Conservation (phyloP, 108 stramenopile genomes). For the Cyclotella sp. region DNA sequence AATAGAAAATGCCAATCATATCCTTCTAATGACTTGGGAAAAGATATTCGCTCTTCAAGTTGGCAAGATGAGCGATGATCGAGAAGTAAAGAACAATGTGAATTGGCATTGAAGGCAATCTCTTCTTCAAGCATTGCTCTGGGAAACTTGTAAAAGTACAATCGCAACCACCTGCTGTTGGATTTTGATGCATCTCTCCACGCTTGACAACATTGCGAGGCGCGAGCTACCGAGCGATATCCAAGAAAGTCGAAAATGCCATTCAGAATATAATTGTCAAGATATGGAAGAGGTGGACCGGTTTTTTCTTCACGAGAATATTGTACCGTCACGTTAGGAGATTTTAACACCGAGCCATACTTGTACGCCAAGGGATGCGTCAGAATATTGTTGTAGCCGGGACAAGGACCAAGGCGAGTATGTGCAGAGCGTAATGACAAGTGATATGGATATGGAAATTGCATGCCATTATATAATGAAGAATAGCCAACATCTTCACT, state of each 20-base stretch:
- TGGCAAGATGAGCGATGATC: neutral
- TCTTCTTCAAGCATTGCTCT: constrained; percentile 36
- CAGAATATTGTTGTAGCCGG: constrained; percentile 23
- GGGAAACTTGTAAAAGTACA: constrained; percentile 45
- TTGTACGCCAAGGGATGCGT: constrained; percentile 30
- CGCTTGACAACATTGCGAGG: constrained; percentile 31
- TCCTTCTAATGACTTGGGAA: constrained; percentile 2
- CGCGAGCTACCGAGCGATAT: constrained; percentile 46
- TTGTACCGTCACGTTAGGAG: neutral
- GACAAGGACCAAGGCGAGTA: constrained; percentile 27
- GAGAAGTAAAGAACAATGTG: neutral
- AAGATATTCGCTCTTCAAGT: constrained; percentile 9
- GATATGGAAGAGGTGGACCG: constrained; percentile 2
- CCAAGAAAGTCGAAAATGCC: constrained; percentile 38
- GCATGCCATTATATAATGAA: constrained; percentile 23
- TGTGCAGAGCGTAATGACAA: constrained; percentile 35
- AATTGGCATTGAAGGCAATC: neutral
- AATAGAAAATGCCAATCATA: constrained; percentile 51
- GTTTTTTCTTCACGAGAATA: neutral
- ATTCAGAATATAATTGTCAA: constrained; percentile 24
- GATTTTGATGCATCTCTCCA: constrained; percentile 28
- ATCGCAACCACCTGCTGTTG: constrained; percentile 25
- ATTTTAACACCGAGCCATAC: neutral
- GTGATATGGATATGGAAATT: constrained; percentile 4
- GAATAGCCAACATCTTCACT: constrained; percentile 22